These are phyloP conservation scores for Saprolegnia diclina DNA, from an alignment of 352 stramenopile species.

Conservation along the genomic window DNA sequence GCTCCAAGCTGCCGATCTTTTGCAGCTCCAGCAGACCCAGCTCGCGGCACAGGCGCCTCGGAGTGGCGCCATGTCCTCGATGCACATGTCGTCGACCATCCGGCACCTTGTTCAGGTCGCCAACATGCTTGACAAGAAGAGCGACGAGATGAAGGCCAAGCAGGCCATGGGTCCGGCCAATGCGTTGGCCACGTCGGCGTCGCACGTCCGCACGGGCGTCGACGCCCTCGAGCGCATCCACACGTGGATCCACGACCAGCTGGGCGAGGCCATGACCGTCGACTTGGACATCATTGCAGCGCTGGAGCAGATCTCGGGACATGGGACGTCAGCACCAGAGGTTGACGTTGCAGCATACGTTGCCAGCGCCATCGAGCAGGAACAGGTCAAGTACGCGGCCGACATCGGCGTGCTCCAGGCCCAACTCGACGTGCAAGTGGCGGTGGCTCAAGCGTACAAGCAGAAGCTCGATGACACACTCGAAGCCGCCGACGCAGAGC, in stretches of 20 bases:
- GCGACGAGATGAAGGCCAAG: constrained; percentile 25
- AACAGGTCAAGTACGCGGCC: background rate
- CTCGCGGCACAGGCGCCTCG: background rate
- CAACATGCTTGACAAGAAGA: constrained; percentile 26
- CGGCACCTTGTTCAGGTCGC: constrained; percentile 16
- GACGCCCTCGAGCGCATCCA: constrained; percentile 15
- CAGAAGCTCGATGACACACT: background rate
- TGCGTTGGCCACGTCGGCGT: constrained; percentile 13
- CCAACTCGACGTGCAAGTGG: background rate
- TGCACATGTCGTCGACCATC: constrained; percentile 4
- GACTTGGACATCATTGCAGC: constrained; percentile 18
- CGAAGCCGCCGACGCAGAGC: background rate
- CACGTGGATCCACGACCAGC: background rate
- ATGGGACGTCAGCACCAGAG: background rate
- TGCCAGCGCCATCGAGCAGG: too few relatives aligned
- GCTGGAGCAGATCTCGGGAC: background rate
- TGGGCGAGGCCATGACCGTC: constrained; percentile 3
- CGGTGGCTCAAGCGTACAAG: background rate
- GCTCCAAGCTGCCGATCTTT: constrained; percentile 17
- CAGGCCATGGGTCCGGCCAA: constrained; percentile 24
- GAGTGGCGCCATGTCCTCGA: background rate
- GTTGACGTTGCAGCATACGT: too few relatives aligned
- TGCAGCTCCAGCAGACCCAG: constrained; percentile 13
- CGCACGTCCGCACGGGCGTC: constrained; percentile 19
- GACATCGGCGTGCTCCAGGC: background rate